phyloP scores from a whole-genome alignment of 164 flowering plant species.

The Akebia trifoliata region DNA sequence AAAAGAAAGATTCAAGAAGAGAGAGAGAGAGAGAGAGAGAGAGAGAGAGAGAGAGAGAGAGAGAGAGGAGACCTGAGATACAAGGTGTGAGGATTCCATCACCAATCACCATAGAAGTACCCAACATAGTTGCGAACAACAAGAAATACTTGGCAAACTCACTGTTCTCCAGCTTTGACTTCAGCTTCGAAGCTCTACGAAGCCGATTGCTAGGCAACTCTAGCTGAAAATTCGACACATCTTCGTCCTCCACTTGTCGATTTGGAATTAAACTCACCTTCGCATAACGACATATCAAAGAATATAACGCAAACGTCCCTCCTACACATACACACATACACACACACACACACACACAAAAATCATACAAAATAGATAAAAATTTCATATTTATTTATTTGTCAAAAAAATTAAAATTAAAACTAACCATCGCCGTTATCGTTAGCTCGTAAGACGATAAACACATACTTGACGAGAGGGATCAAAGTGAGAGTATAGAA shows the following conservation, averaged over 20 bases:
- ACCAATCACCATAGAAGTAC: conserved; percentile 31
- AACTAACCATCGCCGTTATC: conserved; percentile 76
- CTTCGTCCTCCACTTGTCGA: conserved; percentile 26
- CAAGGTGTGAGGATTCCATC: conserved; percentile 34
- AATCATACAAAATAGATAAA: too few species aligned
- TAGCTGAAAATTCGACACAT: conserved; percentile 20
- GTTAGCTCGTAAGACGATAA: conserved; percentile 66
- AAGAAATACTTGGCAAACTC: conserved; percentile 15
- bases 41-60: too few species aligned
- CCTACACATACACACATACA: too few species aligned
- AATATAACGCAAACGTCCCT: conserved; percentile 30
- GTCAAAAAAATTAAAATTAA: neutral
- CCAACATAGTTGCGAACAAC: conserved; percentile 26
- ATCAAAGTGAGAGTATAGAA: conserved; percentile 62
- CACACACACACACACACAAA: too few species aligned
- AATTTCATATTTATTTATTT: neutral
- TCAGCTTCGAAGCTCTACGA: conserved; percentile 16
- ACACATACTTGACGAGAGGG: conserved; percentile 66
- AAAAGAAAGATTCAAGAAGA: too few species aligned
- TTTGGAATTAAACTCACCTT: conserved; percentile 26
- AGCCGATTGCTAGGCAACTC: conserved; percentile 15
- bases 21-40: too few species aligned
- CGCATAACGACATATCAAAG: conserved; percentile 28
- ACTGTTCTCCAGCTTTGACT: conserved; percentile 20
- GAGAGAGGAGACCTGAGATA: conserved; percentile 39